phyloP scores from a whole-genome alignment of 202 grass and related monocot species.

The Miscanthus sacchariflorus region DNA sequence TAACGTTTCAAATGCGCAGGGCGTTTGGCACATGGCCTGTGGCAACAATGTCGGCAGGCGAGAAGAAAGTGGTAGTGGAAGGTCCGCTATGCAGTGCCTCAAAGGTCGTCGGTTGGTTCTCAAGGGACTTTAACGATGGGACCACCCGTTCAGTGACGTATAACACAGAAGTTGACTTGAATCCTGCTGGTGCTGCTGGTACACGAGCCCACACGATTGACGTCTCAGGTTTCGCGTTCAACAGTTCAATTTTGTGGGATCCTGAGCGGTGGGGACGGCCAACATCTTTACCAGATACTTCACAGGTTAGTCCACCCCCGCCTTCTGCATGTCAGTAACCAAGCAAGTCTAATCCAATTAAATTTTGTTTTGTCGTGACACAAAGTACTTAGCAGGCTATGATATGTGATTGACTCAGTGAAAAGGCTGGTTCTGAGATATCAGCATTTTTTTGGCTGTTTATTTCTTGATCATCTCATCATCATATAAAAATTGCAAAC shows the following conservation, averaged over 20 bases:
- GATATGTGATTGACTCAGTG: neutral
- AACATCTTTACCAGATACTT: conserved; percentile 89
- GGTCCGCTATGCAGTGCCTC: conserved; percentile 85
- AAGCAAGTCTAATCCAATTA: conserved; percentile 1
- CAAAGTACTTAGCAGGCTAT: conserved; percentile 12
- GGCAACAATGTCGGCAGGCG: conserved; percentile 68
- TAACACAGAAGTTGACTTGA: conserved; percentile 49
- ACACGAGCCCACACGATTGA: conserved; percentile 66
- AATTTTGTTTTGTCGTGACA: neutral
- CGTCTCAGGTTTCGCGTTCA: conserved; percentile 89
- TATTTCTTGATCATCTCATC: conserved; percentile 29
- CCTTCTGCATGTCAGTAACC: conserved; percentile 9
- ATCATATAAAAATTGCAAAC: conserved; percentile 11
- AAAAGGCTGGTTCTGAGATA: conserved; percentile 12
- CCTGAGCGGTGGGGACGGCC: conserved; percentile 95
- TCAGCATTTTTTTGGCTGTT: conserved; percentile 11
- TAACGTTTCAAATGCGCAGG: conserved; percentile 56
- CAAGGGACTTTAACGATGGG: conserved; percentile 66
- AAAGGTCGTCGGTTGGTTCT: conserved; percentile 89
- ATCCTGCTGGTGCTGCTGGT: conserved; percentile 44
- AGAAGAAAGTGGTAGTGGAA: conserved; percentile 73
- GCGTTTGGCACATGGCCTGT: conserved; percentile 96
- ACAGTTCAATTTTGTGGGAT: conserved; percentile 98
- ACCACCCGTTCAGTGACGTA: conserved; percentile 61
- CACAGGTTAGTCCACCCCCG: conserved; percentile 67